Evolutionary conservation across 177 flowering plant genomes (phyloP), one percentile per base, ranked within the genome.

Genomic region (Vitis hybrid): DNA sequence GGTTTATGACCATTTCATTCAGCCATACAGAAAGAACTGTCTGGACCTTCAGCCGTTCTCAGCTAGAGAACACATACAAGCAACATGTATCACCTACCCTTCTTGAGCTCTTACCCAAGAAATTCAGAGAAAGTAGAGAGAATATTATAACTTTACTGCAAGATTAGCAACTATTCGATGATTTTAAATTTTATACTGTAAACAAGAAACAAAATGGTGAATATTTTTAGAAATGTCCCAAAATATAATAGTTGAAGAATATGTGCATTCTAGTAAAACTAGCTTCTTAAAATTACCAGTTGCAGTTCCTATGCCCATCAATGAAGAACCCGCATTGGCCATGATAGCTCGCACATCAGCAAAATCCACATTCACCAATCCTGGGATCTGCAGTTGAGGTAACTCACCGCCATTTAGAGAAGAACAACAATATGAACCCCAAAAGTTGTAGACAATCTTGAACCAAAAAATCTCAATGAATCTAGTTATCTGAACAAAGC

Each of bases 291-390:
- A 69, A 56, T 84, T 82, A 92, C 97, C 97, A 75, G 95, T 87
- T 70, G 97, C 98, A 74, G 92, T 90, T 82, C 98, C 98, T 72
- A 94, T 94, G 60, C 98, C 98, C 96, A 94, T 89, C 65, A 94
- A 73, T 56, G 98, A 92, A 73, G 98, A 94, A 57, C 98, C 98
- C 48, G 98, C 97, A 83, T 85, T 86, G 61, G 93, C 97, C 98
- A 94, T 94, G 59, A 92, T 89, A 70, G 98, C 95, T 69, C 97
- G 80, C 33, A 94, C 98, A 85, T 94, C 98, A 68, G 98, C 98
- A 83, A 94, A 94, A 83, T 94, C 98, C 72, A 94, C 98, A 81
- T 94, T 94, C 58, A 94, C 97, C 45, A 94, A 78, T 51, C 98
- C 98, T 2, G 97, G 97, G 69, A 94, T 82, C 98, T 94, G 88